phyloP scores from a whole-genome alignment of 148 eudicot species.

The Dianthus caryophyllus region DNA sequence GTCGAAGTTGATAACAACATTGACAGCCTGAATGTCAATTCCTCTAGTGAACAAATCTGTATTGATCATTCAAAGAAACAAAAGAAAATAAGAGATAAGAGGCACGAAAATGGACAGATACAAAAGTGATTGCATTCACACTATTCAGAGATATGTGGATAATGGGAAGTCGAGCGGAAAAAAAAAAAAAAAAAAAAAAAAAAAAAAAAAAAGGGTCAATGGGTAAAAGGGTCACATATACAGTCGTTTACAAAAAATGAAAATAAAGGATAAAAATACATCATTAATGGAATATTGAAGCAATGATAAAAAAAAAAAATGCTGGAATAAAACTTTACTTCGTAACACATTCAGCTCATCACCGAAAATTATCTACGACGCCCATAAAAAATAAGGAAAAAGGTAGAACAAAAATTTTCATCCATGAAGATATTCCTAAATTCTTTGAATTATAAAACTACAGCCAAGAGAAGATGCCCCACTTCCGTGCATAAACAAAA shows the following conservation, averaged over 20 bases:
- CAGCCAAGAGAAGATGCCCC: background rate
- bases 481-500: background rate
- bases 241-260: background rate
- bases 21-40: slow-evolving; percentile 89
- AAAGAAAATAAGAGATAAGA: background rate
- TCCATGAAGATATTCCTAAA: background rate
- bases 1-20: slow-evolving; percentile 85
- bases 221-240: background rate
- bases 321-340: background rate
- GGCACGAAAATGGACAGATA: background rate
- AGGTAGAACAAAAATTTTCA: background rate
- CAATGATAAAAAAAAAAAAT: background rate
- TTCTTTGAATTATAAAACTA: background rate
- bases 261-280: background rate
- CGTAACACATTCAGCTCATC: background rate
- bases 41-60: slow-evolving; percentile 90
- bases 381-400: background rate
- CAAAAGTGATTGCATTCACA: background rate
- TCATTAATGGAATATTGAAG: background rate
- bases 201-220: background rate
- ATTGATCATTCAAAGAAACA: background rate
- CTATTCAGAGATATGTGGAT: background rate
- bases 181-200: background rate
- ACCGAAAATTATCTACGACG: background rate
- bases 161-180: background rate